Percentiles rank a stretch among this genome's conserved stretches.
phyloP scores from a whole-genome alignment of 2,329 filamentous ascomycete species.

The Sporothrix inflata region DNA sequence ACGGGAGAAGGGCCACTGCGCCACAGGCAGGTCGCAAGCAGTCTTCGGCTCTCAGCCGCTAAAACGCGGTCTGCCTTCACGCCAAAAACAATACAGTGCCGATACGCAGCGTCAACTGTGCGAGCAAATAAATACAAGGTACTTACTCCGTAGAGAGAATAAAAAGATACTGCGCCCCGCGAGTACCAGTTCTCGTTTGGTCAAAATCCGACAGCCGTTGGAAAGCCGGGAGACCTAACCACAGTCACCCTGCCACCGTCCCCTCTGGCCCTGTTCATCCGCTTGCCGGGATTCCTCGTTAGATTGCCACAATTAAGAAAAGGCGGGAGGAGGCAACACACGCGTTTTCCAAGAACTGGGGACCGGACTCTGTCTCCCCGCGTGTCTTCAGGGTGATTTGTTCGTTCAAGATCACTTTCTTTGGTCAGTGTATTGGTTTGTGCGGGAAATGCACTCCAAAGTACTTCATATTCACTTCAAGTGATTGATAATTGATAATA shows the following conservation, averaged over 20 bases:
- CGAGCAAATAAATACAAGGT: background rate
- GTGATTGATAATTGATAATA: slow-evolving; percentile 6
- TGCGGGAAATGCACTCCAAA: background rate
- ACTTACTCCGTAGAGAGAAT: background rate
- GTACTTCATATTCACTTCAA: background rate
- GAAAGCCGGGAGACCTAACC: background rate
- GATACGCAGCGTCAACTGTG: background rate
- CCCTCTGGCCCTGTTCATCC: slow-evolving; percentile 13
- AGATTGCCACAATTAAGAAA: slow-evolving; percentile 11
- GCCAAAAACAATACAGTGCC: slow-evolving; percentile 12
- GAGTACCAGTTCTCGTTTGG: too few relatives aligned
- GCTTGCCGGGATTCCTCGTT: background rate
- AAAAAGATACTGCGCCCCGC: background rate
- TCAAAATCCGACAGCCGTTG: background rate
- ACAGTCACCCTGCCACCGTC: background rate
- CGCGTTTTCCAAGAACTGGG: background rate
- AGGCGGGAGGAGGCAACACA: background rate
- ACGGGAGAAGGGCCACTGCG: background rate
- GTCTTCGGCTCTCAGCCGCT: background rate
- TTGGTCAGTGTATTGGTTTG: background rate
- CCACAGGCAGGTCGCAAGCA: background rate
- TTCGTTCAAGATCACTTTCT: background rate
- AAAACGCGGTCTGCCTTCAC: background rate
- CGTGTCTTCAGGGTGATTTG: background rate
- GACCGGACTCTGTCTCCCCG: background rate